Conservation (phyloP, 2,329 filamentous ascomycete species). For the Fusarium veterinarium region DNA sequence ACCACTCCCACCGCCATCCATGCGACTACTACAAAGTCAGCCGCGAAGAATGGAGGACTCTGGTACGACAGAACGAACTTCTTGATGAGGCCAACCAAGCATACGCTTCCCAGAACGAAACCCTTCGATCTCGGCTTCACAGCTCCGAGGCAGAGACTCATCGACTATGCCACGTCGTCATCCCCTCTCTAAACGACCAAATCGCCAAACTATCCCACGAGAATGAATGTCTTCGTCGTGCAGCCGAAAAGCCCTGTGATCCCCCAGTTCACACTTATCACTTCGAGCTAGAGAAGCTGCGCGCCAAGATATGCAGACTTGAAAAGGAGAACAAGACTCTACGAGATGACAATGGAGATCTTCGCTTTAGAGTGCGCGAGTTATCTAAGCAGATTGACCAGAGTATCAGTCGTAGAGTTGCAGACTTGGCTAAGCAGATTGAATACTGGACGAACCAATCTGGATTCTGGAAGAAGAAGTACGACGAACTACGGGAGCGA, state of each 20-base stretch:
- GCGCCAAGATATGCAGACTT: slow-evolving; percentile 50
- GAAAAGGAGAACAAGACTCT: slow-evolving; percentile 54
- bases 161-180: slow-evolving; percentile 47
- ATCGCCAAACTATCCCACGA: slow-evolving; percentile 52
- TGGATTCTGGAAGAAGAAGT: slow-evolving; percentile 48
- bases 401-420: slow-evolving; percentile 47
- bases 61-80: slow-evolving; percentile 52
- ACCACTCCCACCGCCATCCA: slow-evolving; percentile 48
- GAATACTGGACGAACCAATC: slow-evolving; percentile 51
- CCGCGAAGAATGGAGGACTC: slow-evolving; percentile 52
- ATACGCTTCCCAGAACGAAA: slow-evolving; percentile 48
- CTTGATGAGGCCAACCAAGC: slow-evolving; percentile 51
- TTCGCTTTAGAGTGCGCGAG: slow-evolving; percentile 50
- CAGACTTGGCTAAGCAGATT: slow-evolving; percentile 49
- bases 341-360: slow-evolving; percentile 50
- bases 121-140: slow-evolving; percentile 52
- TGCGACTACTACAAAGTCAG: slow-evolving; percentile 52
- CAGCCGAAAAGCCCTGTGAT: slow-evolving; percentile 49
- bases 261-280: slow-evolving; percentile 32
- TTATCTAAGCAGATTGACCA: slow-evolving; percentile 50
- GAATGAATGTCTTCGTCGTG: slow-evolving; percentile 54
- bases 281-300: slow-evolving; percentile 49
- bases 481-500: slow-evolving; percentile 42
- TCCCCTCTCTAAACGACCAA: slow-evolving; percentile 53
- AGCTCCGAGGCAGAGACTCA: slow-evolving; percentile 51